Percentiles rank a stretch among this genome's conserved stretches.
Conservation (phyloP, 345 rosid species). For the Mercurialis annua region DNA sequence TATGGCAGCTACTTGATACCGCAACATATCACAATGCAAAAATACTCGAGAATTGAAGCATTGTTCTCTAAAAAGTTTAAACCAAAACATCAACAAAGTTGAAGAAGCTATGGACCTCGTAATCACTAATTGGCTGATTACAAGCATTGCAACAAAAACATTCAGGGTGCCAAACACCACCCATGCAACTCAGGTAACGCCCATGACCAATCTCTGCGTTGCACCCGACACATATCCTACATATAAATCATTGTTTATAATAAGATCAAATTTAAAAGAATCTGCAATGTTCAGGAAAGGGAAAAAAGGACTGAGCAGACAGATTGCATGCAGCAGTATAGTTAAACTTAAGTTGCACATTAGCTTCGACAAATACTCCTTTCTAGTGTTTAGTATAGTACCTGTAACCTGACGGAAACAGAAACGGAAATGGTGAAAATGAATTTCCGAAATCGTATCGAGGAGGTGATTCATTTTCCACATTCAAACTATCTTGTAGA, state of each 20-base stretch:
- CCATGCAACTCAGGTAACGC: constrained; percentile 73
- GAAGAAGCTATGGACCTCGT: constrained; percentile 50
- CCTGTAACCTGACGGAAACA: constrained; percentile 61
- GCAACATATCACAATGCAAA: neutral
- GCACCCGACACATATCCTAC: constrained; percentile 95
- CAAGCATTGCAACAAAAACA: constrained; percentile 79
- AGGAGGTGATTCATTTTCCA: constrained; percentile 63
- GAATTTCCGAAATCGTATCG: constrained; percentile 39
- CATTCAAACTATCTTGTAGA: constrained; percentile 70
- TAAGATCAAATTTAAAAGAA: constrained; percentile 12
- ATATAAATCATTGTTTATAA: constrained; percentile 20
- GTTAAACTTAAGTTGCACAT: too few relatives aligned
- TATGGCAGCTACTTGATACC: constrained; percentile 1
- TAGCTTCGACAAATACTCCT: too few relatives aligned
- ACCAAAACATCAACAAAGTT: constrained; percentile 8
- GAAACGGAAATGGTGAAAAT: constrained; percentile 53
- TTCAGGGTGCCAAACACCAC: constrained; percentile 80
- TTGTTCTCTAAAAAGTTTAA: constrained; percentile 7
- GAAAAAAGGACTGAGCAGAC: neutral
- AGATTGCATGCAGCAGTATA: neutral
- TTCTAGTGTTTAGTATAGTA: too few relatives aligned
- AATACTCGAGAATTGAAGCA: constrained; percentile 15
- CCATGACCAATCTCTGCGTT: constrained; percentile 85
- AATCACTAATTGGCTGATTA: constrained; percentile 64
- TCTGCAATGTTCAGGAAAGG: neutral